Conservation (phyloP, 495 filamentous ascomycete species). For the Darksidea phi region DNA sequence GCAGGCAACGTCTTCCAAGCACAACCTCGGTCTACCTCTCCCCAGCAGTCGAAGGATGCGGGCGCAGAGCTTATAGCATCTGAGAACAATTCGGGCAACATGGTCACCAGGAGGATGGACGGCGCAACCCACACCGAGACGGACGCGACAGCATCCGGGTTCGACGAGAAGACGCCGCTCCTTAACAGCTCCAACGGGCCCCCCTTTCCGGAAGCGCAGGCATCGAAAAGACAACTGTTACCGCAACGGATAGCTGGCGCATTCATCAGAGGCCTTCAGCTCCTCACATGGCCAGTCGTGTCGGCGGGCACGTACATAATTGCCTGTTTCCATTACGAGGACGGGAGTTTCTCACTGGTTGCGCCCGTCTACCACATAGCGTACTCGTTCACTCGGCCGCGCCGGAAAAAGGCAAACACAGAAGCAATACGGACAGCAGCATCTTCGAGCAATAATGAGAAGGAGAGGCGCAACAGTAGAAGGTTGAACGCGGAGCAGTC, state of each 20-base stretch:
- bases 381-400: slow-evolving; percentile 38
- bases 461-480: slow-evolving; percentile 30
- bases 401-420: slow-evolving; percentile 39
- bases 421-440: slow-evolving; percentile 41
- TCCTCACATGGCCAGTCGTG: slow-evolving; percentile 73
- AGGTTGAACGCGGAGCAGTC: slow-evolving; percentile 29
- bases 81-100: slow-evolving; percentile 27
- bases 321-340: slow-evolving; percentile 74
- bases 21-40: slow-evolving; percentile 6
- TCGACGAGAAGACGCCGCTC: slow-evolving; percentile 69
- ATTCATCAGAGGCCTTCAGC: slow-evolving; percentile 66
- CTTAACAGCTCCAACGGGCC: slow-evolving; percentile 40
- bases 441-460: slow-evolving; percentile 37
- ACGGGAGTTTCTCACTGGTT: slow-evolving; percentile 67
- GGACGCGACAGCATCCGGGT: slow-evolving; percentile 32
- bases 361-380: slow-evolving; percentile 41
- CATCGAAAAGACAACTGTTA: slow-evolving; percentile 50
- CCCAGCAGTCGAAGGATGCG: slow-evolving; percentile 24
- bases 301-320: slow-evolving; percentile 78
- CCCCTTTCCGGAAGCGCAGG: slow-evolving; percentile 17
- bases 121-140: slow-evolving; percentile 16
- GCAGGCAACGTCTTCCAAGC: slow-evolving; percentile 30
- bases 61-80: slow-evolving; percentile 15
- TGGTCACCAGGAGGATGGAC: slow-evolving; percentile 19
- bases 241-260: slow-evolving; percentile 60